Evolutionary conservation across 116 monocot species (phyloP).

Genomic region (Trichopus zeylanicus): DNA sequence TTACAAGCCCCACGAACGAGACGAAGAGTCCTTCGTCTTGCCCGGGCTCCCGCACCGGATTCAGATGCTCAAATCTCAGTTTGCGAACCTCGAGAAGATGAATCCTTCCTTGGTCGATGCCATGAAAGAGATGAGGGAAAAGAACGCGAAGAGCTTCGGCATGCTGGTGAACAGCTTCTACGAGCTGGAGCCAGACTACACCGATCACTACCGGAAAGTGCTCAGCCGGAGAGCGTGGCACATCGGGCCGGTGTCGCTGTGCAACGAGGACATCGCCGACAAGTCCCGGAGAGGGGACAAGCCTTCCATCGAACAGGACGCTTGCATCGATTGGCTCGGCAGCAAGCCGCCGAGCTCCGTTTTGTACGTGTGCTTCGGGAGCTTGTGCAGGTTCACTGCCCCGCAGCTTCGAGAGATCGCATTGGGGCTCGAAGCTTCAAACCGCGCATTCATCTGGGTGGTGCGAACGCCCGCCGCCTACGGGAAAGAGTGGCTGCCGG

Average conservation of each 20-base stretch:
- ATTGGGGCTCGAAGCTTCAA: conserved; percentile 13
- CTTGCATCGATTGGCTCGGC: conserved; percentile 34
- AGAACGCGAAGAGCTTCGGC: not conserved
- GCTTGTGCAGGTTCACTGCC: not conserved
- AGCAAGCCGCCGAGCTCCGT: conserved; percentile 5
- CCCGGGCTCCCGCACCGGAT: conserved; percentile 23
- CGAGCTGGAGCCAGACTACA: conserved; percentile 18
- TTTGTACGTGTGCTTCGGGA: conserved; percentile 47
- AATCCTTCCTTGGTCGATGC: not conserved
- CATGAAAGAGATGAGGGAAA: not conserved
- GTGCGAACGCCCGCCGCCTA: not conserved
- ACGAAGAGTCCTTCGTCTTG: conserved; percentile 11
- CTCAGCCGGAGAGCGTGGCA: not conserved
- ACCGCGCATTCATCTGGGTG: conserved; percentile 18
- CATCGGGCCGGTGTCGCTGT: not conserved
- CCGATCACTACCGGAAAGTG: conserved; percentile 1
- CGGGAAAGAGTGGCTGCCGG: conserved; percentile 14
- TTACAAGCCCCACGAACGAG: not conserved
- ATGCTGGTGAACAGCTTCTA: conserved; percentile 4
- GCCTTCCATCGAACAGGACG: not conserved
- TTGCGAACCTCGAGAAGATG: not conserved
- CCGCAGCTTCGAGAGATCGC: conserved; percentile 30
- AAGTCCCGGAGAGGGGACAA: not conserved
- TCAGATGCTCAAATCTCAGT: conserved; percentile 13
- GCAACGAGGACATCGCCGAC: not conserved